Evolutionary conservation across 495 filamentous ascomycete species (phyloP).

Genomic region (Penicillium desertorum): DNA sequence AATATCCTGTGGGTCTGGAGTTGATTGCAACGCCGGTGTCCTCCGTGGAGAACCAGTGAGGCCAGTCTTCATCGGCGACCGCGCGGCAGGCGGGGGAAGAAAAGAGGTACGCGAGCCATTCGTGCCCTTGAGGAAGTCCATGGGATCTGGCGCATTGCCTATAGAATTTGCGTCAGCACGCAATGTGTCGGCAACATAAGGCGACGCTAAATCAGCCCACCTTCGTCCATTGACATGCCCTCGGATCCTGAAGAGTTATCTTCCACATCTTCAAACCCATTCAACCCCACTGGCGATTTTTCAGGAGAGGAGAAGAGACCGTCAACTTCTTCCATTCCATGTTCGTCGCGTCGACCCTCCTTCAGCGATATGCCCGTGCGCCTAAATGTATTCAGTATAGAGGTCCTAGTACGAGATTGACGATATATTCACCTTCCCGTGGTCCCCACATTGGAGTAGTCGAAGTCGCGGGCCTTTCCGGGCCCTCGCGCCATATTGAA

Average conservation of each 20-base stretch:
- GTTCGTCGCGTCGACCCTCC: conserved; percentile 83
- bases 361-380: conserved; percentile 82
- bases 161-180: conserved; percentile 13
- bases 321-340: conserved; percentile 86
- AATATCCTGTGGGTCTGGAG: conserved; percentile 38
- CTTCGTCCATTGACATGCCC: conserved; percentile 51
- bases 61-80: conserved; percentile 48
- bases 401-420: neutral
- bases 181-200: neutral
- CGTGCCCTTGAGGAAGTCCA: conserved; percentile 40
- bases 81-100: conserved; percentile 37
- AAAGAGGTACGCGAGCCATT: conserved; percentile 34
- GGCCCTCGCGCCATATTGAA: conserved; percentile 48
- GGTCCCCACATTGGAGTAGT: conserved; percentile 65
- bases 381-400: conserved; percentile 36
- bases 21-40: conserved; percentile 44
- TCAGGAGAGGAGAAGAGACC: conserved; percentile 86
- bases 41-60: conserved; percentile 44
- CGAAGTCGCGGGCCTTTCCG: conserved; percentile 54
- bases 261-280: conserved; percentile 30
- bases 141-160: conserved; percentile 46
- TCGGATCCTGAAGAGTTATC: conserved; percentile 42
- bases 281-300: conserved; percentile 51
- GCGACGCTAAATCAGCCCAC: conserved; percentile 22
- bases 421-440: conserved; percentile 54